A percentile compares a stretch with the other conserved stretches of the same genome.
Conservation (phyloP, 495 filamentous ascomycete species). For the Aspergillus ellipticus region DNA sequence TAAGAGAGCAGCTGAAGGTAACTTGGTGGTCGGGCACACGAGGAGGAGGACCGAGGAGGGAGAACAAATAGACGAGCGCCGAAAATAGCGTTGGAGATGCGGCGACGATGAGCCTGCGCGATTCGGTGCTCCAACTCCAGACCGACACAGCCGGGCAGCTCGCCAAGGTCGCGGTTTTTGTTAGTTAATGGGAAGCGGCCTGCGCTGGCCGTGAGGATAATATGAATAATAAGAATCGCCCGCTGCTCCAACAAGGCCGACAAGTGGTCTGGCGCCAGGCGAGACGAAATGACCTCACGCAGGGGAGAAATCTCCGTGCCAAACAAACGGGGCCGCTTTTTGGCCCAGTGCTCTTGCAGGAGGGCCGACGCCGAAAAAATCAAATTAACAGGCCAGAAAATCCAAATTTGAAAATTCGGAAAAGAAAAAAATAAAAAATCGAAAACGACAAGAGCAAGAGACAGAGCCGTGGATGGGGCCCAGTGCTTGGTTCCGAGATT, state of each 20-base stretch:
- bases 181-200: constrained; percentile 11
- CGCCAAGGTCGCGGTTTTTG: constrained; percentile 15
- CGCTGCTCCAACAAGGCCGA: constrained; percentile 6
- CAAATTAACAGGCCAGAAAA: constrained; percentile 1
- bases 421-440: constrained; percentile 13
- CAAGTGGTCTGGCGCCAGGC: constrained; percentile 13
- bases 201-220: constrained; percentile 2
- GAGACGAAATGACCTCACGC: constrained; percentile 1
- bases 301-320: not conserved
- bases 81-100: constrained; percentile 9
- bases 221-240: constrained; percentile 17
- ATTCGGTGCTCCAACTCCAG: not conserved
- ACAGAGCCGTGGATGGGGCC: constrained; percentile 18
- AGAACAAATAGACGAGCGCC: too few species aligned
- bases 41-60: not conserved
- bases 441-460: too few species aligned
- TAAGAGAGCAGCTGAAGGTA: constrained; percentile 6
- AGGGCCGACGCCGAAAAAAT: not conserved
- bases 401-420: not conserved
- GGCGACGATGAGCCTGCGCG: not conserved
- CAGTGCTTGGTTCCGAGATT: constrained; percentile 23
- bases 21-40: not conserved
- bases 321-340: too few species aligned
- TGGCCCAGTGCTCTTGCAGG: too few species aligned
- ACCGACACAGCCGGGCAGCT: constrained; percentile 8